Evolutionary conservation across 2,329 filamentous ascomycete species (phyloP).

Genomic region (Aspergillus sp.): DNA sequence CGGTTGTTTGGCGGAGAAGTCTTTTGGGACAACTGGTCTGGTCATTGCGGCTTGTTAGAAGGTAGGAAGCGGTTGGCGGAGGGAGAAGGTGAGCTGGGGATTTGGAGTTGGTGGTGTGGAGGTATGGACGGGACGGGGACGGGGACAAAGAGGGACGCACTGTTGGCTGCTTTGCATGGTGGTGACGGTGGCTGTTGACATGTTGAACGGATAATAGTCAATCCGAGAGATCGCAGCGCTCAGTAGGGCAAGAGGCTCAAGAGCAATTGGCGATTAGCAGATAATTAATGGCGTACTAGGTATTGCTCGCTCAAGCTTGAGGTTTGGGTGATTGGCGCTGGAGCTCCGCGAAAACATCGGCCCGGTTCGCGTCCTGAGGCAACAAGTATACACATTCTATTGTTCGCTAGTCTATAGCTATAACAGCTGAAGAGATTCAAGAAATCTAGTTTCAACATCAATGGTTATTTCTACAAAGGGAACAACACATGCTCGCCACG

Average conservation of each 20-base stretch:
- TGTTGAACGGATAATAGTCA: slow-evolving; percentile 41
- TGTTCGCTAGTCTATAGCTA: background rate
- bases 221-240: background rate
- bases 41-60: slow-evolving; percentile 5
- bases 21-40: slow-evolving; percentile 74
- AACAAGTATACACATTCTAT: background rate
- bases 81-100: background rate
- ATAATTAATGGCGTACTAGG: background rate
- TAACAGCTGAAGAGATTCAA: background rate
- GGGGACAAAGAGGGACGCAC: slow-evolving; percentile 41
- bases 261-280: background rate
- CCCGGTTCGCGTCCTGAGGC: slow-evolving; percentile 26
- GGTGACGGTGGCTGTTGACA: slow-evolving; percentile 83
- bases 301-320: background rate
- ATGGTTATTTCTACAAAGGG: slow-evolving; percentile 13
- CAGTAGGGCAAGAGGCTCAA: background rate
- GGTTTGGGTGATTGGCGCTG: slow-evolving; percentile 6
- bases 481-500: background rate
- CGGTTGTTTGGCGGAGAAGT: slow-evolving; percentile 89
- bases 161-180: slow-evolving; percentile 77
- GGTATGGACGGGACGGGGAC: slow-evolving; percentile 1
- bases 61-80: background rate
- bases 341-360: slow-evolving; percentile 33
- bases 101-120: background rate
- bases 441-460: background rate